These are phyloP conservation scores for Glaciozyma martinii DNA, from an alignment of 768 basidiomycete genomes.

Conservation along the genomic window DNA sequence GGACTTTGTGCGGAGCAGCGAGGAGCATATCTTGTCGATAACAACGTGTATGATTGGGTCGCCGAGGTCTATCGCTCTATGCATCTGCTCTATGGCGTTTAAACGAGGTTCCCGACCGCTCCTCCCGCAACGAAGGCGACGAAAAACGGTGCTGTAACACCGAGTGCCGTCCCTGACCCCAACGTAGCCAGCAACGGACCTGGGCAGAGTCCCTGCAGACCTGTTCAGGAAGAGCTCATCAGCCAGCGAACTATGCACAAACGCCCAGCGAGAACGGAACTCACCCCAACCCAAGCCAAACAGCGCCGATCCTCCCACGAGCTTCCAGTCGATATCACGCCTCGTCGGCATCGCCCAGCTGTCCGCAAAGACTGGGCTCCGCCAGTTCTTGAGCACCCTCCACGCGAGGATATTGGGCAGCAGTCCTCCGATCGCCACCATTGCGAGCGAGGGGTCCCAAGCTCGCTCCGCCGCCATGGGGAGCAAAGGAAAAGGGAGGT, in stretches of 20 bases:
- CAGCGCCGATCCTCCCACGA: constrained; percentile 35
- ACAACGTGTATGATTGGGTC: too few relatives aligned
- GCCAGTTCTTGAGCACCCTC: constrained; percentile 2
- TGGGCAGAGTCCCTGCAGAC: constrained; percentile 39
- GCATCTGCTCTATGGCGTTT: background rate
- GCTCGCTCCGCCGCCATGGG: constrained; percentile 6
- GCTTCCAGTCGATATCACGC: constrained; percentile 31
- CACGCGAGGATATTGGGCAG: constrained; percentile 38
- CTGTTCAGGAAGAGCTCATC: background rate
- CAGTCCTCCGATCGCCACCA: constrained; percentile 40
- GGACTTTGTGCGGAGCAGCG: too few relatives aligned
- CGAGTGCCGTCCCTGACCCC: background rate
- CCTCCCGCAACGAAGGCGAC: background rate
- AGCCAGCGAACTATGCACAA: background rate
- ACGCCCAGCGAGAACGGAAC: background rate
- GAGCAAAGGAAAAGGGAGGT: constrained; percentile 20
- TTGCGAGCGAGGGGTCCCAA: constrained; percentile 40
- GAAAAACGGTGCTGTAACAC: background rate
- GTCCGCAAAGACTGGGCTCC: background rate
- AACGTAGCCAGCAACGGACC: constrained; percentile 37
- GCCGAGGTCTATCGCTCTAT: too few relatives aligned
- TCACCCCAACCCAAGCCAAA: constrained; percentile 43
- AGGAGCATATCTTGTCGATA: too few relatives aligned
- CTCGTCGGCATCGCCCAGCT: constrained; percentile 30
- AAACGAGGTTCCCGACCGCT: background rate